These are phyloP conservation scores for Knoxdaviesia capensis DNA, from an alignment of 2,329 filamentous ascomycete genomes.

Conservation along the genomic window DNA sequence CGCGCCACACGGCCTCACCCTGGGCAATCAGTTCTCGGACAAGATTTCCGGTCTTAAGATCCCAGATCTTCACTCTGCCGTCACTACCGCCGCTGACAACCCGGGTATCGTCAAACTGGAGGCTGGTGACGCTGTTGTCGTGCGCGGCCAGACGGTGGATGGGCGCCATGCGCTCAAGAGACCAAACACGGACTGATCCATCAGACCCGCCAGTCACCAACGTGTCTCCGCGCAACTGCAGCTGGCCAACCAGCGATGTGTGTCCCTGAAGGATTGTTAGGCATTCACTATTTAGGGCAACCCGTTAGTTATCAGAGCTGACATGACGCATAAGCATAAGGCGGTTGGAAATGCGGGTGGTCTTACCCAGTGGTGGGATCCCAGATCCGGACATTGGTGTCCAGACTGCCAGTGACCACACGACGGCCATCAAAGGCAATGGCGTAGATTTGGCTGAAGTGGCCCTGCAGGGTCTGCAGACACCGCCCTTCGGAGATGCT, in stretches of 20 bases:
- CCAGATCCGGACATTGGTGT: constrained; percentile 95
- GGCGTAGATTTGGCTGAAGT: constrained; percentile 98
- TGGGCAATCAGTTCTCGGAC: constrained; percentile 82
- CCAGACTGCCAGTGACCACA: constrained; percentile 86
- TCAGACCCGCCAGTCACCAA: constrained; percentile 93
- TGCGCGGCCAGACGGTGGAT: constrained; percentile 92
- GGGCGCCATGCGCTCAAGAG: constrained; percentile 68
- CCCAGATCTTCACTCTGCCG: constrained; percentile 97
- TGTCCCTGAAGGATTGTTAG: constrained; percentile 89
- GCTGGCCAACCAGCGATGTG: constrained; percentile 85
- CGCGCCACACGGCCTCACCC: constrained; percentile 89
- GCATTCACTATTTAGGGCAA: constrained; percentile 35
- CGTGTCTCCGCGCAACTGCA: constrained; percentile 89
- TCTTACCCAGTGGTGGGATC: constrained; percentile 70
- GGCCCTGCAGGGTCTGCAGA: constrained; percentile 71
- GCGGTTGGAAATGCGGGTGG: background rate
- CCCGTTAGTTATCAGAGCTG: constrained; percentile 11
- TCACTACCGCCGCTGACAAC: constrained; percentile 94
- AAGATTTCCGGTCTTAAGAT: constrained; percentile 73
- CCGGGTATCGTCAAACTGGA: constrained; percentile 90
- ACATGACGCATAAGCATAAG: background rate
- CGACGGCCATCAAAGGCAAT: constrained; percentile 90
- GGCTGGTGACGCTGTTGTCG: constrained; percentile 92
- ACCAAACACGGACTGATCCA: constrained; percentile 93
- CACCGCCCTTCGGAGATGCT: constrained; percentile 92